These are phyloP conservation scores for Solanum aculeatissimum DNA, from an alignment of 305 asterid genomes.

Conservation along the genomic window DNA sequence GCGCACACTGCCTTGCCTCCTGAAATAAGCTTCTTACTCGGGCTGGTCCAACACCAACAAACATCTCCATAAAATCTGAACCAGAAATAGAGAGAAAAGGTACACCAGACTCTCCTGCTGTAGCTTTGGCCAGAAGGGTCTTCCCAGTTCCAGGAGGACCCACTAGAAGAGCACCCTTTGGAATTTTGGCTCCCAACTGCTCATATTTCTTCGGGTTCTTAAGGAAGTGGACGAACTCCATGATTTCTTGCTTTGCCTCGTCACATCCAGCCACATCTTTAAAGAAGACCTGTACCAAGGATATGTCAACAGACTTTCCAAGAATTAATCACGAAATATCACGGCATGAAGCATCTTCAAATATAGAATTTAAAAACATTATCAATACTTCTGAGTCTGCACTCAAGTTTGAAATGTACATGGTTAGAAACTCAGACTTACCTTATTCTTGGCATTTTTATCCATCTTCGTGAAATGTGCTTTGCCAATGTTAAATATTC, in stretches of 20 bases:
- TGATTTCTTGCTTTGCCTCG: constrained; percentile 87
- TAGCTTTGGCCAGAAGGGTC: constrained; percentile 86
- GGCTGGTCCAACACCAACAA: constrained; percentile 78
- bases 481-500: constrained; percentile 58
- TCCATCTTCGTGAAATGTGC: constrained; percentile 61
- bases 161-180: constrained; percentile 76
- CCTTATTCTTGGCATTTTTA: constrained; percentile 77
- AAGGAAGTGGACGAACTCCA: constrained; percentile 92
- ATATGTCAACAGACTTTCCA: background rate
- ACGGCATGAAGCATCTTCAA: background rate
- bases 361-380: background rate
- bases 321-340: background rate
- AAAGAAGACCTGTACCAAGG: constrained; percentile 38
- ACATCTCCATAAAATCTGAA: constrained; percentile 73
- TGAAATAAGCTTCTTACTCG: constrained; percentile 69
- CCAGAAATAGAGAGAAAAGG: constrained; percentile 79
- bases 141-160: constrained; percentile 95
- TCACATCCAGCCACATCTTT: constrained; percentile 87
- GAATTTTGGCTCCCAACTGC: constrained; percentile 70
- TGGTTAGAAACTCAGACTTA: constrained; percentile 6
- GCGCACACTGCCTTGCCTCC: constrained; percentile 71
- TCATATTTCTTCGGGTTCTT: constrained; percentile 74
- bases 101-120: constrained; percentile 80
- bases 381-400: background rate
- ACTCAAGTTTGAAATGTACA: background rate